Percentiles rank a stretch among this genome's conserved stretches.
Evolutionary conservation across 2,329 filamentous ascomycete genomes (phyloP).

Genomic region (Ophiosphaerella korrae): DNA sequence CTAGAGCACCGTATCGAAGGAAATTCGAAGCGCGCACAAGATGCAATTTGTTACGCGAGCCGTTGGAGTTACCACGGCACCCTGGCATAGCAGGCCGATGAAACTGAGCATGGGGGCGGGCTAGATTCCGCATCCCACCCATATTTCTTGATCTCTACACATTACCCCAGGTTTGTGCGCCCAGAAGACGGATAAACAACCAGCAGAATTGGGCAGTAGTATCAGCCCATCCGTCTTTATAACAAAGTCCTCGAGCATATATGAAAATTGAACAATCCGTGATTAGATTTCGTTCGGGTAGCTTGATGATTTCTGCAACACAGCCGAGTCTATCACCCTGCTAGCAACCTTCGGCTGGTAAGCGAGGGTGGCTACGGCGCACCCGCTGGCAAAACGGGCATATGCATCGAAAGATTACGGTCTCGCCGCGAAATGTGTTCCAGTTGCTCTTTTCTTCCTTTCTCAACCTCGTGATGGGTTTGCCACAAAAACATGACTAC

Average conservation of each 20-base stretch:
- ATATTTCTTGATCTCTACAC: neutral
- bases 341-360: slow-evolving; percentile 26
- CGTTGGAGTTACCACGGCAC: slow-evolving; percentile 4
- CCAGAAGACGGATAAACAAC: neutral
- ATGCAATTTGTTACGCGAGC: slow-evolving; percentile 1
- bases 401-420: neutral
- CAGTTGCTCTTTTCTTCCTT: slow-evolving; percentile 6
- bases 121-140: neutral
- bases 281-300: neutral
- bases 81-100: neutral
- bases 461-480: slow-evolving; percentile 11
- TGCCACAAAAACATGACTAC: slow-evolving; percentile 4
- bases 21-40: neutral
- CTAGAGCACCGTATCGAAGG: neutral
- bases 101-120: neutral
- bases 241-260: neutral
- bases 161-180: neutral
- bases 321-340: slow-evolving; percentile 2
- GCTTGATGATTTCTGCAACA: neutral
- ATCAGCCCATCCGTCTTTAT: no score
- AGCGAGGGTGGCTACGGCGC: slow-evolving; percentile 17
- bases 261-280: neutral
- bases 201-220: no score
- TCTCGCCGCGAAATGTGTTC: slow-evolving; percentile 7
- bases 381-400: slow-evolving; percentile 8